Evolutionary conservation across 2,329 filamentous ascomycete species (phyloP).

Genomic region (Cordyceps cateniannulata): DNA sequence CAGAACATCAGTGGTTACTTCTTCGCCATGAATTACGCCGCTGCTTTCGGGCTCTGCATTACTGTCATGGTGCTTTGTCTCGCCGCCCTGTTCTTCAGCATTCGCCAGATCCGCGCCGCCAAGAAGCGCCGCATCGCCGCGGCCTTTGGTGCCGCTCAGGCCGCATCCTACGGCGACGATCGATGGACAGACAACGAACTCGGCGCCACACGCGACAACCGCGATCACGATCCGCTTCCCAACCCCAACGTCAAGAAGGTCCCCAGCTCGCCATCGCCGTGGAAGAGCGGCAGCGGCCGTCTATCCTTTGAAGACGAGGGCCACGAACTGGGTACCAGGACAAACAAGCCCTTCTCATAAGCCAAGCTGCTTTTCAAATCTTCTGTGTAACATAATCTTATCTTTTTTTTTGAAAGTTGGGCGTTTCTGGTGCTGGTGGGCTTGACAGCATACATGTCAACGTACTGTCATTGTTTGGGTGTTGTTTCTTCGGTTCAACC

Average conservation of each 20-base stretch:
- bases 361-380: neutral
- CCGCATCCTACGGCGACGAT: conserved; percentile 8
- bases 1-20: conserved; percentile 43
- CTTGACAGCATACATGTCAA: neutral
- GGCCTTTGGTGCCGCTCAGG: conserved; percentile 11
- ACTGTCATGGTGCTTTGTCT: conserved; percentile 39
- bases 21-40: conserved; percentile 44
- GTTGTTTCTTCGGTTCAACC: neutral
- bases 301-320: conserved; percentile 26
- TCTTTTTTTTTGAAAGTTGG: neutral
- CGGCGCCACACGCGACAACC: neutral
- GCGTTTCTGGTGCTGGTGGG: conserved; percentile 1
- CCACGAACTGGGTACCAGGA: conserved; percentile 22
- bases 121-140: conserved; percentile 18
- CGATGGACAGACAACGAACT: conserved; percentile 11
- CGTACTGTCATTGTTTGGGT: neutral
- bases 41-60: conserved; percentile 16
- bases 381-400: neutral
- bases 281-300: conserved; percentile 19
- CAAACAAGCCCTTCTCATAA: neutral
- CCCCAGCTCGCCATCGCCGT: conserved; percentile 18
- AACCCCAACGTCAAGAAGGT: neutral
- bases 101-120: conserved; percentile 23
- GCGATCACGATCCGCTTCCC: conserved; percentile 13
- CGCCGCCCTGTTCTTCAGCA: conserved; percentile 31